Percentiles rank a stretch among this genome's conserved stretches.
These are phyloP conservation scores for Copromyces sp. DNA, from an alignment of 495 filamentous ascomycete genomes.

Conservation along the genomic window DNA sequence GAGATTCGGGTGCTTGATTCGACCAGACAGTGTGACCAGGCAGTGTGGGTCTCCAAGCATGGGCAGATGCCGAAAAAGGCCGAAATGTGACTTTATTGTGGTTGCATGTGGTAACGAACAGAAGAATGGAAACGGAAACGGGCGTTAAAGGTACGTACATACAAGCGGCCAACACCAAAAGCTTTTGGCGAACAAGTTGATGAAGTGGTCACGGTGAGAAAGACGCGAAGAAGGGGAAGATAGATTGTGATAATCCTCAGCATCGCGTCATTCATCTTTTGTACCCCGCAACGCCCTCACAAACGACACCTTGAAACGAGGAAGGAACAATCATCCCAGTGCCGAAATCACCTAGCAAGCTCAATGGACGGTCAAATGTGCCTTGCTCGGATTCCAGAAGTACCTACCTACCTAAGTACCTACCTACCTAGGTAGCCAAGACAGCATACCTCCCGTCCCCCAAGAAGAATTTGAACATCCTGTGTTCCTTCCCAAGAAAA, in stretches of 20 bases:
- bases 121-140: too few species aligned
- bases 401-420: too few species aligned
- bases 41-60: too few species aligned
- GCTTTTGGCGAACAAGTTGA: background rate
- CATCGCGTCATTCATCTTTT: background rate
- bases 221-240: background rate
- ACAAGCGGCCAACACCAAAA: too few species aligned
- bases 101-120: too few species aligned
- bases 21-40: too few species aligned
- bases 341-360: background rate
- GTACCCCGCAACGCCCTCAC: background rate
- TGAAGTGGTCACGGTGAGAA: background rate
- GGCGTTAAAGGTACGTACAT: too few species aligned
- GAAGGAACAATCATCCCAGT: background rate
- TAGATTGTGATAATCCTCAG: too few species aligned
- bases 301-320: background rate
- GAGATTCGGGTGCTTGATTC: background rate
- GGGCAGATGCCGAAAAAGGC: too few species aligned
- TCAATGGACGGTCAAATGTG: background rate
- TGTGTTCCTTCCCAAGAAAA: background rate
- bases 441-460: too few species aligned
- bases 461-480: background rate
- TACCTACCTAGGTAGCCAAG: too few species aligned
- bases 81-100: too few species aligned
- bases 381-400: background rate